Conservation (phyloP, 83 land plant genomes). For the Diphasiastrum complanatum region DNA sequence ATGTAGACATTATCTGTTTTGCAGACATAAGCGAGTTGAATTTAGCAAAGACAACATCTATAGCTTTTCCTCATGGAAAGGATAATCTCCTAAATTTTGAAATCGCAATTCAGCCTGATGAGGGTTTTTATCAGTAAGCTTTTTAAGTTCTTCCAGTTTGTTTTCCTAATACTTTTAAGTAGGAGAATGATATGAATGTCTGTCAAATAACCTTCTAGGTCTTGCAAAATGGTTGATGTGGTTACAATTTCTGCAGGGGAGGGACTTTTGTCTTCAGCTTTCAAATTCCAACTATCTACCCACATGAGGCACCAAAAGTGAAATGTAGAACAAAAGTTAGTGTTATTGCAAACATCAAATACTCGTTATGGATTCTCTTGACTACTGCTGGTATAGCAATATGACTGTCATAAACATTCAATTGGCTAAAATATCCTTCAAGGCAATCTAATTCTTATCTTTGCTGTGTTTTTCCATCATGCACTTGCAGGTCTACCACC, state of each 20-base stretch:
- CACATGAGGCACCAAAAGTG: constrained; percentile 86
- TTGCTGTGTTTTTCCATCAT: too few relatives aligned
- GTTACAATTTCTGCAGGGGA: constrained; percentile 63
- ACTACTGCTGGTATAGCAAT: too few relatives aligned
- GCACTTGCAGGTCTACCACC: constrained; percentile 80
- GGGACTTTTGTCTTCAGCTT: constrained; percentile 68
- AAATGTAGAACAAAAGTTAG: constrained; percentile 82
- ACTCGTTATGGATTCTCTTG: background rate
- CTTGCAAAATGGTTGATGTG: too few relatives aligned
- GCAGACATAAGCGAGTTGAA: constrained; percentile 8
- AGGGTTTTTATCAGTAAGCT: constrained; percentile 14
- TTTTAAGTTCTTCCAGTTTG: too few relatives aligned
- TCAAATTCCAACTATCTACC: constrained; percentile 59
- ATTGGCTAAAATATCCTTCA: background rate
- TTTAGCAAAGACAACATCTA: constrained; percentile 17
- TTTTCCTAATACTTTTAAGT: too few relatives aligned
- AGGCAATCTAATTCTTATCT: too few relatives aligned
- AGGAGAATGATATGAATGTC: background rate
- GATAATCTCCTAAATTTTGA: constrained; percentile 12
- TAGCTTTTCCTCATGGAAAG: constrained; percentile 11
- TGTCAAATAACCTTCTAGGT: too few relatives aligned
- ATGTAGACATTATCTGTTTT: background rate
- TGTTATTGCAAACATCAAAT: background rate
- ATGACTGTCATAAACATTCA: too few relatives aligned
- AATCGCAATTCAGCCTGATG: constrained; percentile 9